Conservation (phyloP, 2,329 filamentous ascomycete species). For the Beauveria caledonica region DNA sequence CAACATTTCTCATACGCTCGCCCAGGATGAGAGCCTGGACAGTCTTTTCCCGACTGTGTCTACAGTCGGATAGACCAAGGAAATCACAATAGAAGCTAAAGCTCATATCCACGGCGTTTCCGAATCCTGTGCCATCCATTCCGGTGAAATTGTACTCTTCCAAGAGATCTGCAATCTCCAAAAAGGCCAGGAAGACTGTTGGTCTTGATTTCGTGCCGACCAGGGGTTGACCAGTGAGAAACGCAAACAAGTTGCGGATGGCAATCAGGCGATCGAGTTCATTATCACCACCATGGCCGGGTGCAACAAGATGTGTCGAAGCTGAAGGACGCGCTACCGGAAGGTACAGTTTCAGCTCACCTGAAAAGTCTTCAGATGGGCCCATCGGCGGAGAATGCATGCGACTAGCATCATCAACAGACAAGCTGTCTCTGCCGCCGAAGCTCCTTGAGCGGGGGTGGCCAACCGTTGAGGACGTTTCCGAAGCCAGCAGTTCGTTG, state of each 20-base stretch:
- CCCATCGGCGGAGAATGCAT: conserved; percentile 29
- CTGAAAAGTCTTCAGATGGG: conserved; percentile 28
- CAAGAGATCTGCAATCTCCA: conserved; percentile 45
- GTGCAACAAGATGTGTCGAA: conserved; percentile 26
- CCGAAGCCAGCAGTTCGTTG: conserved; percentile 42
- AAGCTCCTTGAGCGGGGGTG: conserved; percentile 37
- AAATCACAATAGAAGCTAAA: conserved; percentile 73
- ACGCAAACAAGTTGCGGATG: conserved; percentile 58
- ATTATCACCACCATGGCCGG: conserved; percentile 23
- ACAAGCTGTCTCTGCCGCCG: conserved; percentile 38
- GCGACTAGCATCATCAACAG: conserved; percentile 40
- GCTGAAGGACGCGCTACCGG: conserved; percentile 35
- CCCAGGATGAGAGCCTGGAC: conserved; percentile 83
- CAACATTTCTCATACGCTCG: conserved; percentile 73
- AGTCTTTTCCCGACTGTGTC: conserved; percentile 77
- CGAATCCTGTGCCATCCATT: conserved; percentile 49
- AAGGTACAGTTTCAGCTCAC: conserved; percentile 45
- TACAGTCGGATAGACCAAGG: conserved; percentile 68
- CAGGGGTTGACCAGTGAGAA: conserved; percentile 54
- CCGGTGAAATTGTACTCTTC: conserved; percentile 50
- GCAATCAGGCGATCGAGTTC: conserved; percentile 50
- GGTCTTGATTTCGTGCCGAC: conserved; percentile 48
- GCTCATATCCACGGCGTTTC: conserved; percentile 52
- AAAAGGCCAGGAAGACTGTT: conserved; percentile 45
- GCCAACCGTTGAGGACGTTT: conserved; percentile 24